Conservation (phyloP, 371 early-diverging fungal species). For the Batkoa obscura region DNA sequence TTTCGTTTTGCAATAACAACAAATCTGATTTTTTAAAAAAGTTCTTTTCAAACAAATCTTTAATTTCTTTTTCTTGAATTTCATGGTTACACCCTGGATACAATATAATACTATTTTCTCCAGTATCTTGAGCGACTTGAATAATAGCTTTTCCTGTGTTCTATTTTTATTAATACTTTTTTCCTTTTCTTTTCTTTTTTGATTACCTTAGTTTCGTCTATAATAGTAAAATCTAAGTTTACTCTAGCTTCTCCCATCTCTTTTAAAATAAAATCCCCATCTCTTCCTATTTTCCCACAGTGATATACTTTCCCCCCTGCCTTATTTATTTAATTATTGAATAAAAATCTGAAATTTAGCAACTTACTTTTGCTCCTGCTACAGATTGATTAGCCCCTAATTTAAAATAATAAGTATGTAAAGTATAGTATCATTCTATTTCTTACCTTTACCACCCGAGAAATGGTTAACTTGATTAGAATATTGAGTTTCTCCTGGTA, state of each 20-base stretch:
- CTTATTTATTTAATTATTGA: conserved; percentile 8
- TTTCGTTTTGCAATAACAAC: no score
- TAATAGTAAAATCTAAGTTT: conserved; percentile 21
- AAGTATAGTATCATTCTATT: neutral
- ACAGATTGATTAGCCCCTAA: conserved; percentile 69
- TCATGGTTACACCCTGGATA: conserved; percentile 59
- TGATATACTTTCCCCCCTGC: conserved; percentile 49
- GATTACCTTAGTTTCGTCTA: conserved; percentile 15
- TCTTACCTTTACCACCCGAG: conserved; percentile 73
- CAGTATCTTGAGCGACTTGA: conserved; percentile 35
- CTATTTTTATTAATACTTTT: conserved; percentile 8
- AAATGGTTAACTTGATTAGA: conserved; percentile 32
- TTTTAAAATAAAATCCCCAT: conserved; percentile 59
- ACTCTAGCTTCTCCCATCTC: conserved; percentile 28
- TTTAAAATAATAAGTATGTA: neutral
- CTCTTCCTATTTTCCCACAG: conserved; percentile 68
- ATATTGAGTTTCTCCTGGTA: conserved; percentile 63
- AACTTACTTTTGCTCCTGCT: conserved; percentile 40
- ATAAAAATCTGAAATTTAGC: neutral
- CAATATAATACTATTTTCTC: conserved; percentile 75
- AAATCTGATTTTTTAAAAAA: no score
- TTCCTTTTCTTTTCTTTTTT: neutral
- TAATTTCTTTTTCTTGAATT: conserved; percentile 62
- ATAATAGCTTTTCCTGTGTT: conserved; percentile 76
- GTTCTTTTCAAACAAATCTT: conserved; percentile 11